Evolutionary conservation across 495 filamentous ascomycete genomes (phyloP).

Genomic region (Apodospora peruviana): DNA sequence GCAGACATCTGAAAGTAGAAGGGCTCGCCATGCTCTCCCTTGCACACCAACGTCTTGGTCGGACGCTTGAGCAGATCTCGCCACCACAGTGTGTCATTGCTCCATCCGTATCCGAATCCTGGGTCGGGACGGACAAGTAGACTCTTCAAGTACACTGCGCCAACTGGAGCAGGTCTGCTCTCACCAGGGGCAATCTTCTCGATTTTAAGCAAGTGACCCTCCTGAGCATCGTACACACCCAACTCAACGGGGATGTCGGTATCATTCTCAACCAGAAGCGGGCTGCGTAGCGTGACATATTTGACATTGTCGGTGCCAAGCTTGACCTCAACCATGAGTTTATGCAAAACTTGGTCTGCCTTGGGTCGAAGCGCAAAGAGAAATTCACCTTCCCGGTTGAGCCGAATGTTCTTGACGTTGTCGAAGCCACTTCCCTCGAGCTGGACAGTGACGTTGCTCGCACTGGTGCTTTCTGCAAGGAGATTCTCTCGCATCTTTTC

Average conservation of each 20-base stretch:
- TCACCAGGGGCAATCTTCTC: constrained; percentile 96
- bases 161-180: constrained; percentile 83
- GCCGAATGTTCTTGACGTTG: constrained; percentile 75
- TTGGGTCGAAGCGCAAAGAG: constrained; percentile 83
- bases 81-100: constrained; percentile 82
- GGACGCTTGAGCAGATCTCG: constrained; percentile 79
- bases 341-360: constrained; percentile 70
- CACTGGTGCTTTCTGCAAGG: constrained; percentile 66
- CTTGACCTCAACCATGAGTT: constrained; percentile 85
- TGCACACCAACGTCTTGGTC: constrained; percentile 78
- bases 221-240: constrained; percentile 83
- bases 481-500: constrained; percentile 89
- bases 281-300: constrained; percentile 93
- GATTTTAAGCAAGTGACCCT: constrained; percentile 90
- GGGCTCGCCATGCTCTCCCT: constrained; percentile 74
- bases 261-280: constrained; percentile 93
- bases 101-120: constrained; percentile 96
- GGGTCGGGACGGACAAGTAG: constrained; percentile 90
- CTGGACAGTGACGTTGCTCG: constrained; percentile 70
- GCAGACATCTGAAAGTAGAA: constrained; percentile 97
- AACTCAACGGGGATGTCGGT: constrained; percentile 95
- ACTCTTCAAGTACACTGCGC: constrained; percentile 84
- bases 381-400: constrained; percentile 89
- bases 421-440: constrained; percentile 94
- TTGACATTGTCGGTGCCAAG: constrained; percentile 92